Percentiles rank a stretch among this genome's conserved stretches.
Conservation (phyloP, 345 rosid species). For the Populus deltoides region DNA sequence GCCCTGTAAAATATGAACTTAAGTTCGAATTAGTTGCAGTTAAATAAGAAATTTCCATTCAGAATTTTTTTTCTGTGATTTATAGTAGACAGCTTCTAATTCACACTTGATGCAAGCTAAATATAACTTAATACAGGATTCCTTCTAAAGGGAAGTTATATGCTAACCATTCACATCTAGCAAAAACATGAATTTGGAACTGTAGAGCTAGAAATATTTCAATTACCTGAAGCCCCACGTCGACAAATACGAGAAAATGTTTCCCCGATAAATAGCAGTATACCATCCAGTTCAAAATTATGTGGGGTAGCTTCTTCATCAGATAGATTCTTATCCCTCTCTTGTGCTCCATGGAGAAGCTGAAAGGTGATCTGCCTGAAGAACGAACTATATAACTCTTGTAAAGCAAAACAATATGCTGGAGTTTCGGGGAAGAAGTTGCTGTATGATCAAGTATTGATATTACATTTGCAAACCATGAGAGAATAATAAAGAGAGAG, state of each 20-base stretch:
- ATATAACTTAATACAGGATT: neutral
- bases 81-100: neutral
- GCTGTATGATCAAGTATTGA: neutral
- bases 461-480: too few relatives aligned
- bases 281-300: conserved; percentile 29
- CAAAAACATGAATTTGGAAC: neutral
- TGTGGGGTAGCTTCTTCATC: conserved; percentile 19
- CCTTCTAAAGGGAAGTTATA: neutral
- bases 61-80: neutral
- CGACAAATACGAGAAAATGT: conserved; percentile 79
- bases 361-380: conserved; percentile 71
- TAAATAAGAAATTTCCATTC: neutral
- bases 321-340: conserved; percentile 23
- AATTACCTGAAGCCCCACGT: conserved; percentile 89
- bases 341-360: conserved; percentile 52
- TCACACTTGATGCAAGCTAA: neutral
- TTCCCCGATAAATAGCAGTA: conserved; percentile 61
- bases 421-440: neutral
- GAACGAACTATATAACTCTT: conserved; percentile 48
- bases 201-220: conserved; percentile 10
- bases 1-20: neutral
- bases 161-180: neutral
- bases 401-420: conserved; percentile 43
- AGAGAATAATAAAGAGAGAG: neutral
- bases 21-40: neutral